Evolutionary conservation across 1,139 yeast species (phyloP).

Genomic region (Dujonia santamariae): DNA sequence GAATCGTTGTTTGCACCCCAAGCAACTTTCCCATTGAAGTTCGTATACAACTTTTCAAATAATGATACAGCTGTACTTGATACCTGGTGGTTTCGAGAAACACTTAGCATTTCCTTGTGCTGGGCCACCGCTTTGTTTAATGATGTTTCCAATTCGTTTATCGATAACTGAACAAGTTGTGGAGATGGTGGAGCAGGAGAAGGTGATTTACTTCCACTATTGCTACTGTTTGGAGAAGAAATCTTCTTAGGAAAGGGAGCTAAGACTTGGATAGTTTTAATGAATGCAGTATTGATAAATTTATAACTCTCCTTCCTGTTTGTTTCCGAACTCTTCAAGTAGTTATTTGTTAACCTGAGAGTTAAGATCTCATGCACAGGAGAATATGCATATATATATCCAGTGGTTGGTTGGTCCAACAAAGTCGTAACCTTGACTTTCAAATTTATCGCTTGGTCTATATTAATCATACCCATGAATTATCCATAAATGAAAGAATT

Average conservation of each 20-base stretch:
- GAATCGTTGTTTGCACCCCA: constrained; percentile 19
- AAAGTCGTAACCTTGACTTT: constrained; percentile 63
- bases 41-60: constrained; percentile 17
- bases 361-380: constrained; percentile 23
- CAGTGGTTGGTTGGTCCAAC: constrained; percentile 55
- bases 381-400: constrained; percentile 60
- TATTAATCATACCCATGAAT: constrained; percentile 21
- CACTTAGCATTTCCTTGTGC: constrained; percentile 11
- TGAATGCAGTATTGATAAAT: constrained; percentile 56
- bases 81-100: constrained; percentile 10
- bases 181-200: constrained; percentile 5
- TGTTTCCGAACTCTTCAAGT: constrained; percentile 14
- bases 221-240: background rate
- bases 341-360: constrained; percentile 18
- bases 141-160: constrained; percentile 17
- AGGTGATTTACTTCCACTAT: constrained; percentile 2
- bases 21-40: constrained; percentile 20
- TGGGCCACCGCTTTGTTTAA: constrained; percentile 14
- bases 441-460: constrained; percentile 31
- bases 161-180: constrained; percentile 10
- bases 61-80: constrained; percentile 16
- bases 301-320: constrained; percentile 36
- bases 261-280: constrained; percentile 49
- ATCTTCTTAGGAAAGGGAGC: constrained; percentile 22
- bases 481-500: background rate